Base-by-base conservation (phyloP, 2,329 filamentous ascomycete species). In the Ophiostoma perfectum region DNA sequence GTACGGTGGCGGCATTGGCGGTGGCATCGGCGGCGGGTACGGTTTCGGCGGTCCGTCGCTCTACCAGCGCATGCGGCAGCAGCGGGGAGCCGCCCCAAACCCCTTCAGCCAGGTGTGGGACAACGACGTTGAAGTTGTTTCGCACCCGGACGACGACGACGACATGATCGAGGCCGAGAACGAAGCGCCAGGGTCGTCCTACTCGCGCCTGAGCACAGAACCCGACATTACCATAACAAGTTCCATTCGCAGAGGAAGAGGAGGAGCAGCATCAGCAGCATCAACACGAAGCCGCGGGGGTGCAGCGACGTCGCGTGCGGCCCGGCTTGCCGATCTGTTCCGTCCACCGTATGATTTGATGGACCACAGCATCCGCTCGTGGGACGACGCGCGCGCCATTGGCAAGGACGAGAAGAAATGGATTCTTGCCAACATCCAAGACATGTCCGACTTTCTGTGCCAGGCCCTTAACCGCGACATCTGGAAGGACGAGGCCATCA, bases 351-450 rank as follows among this genome's bases (percentile, higher is more conserved):
- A 93, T 77, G 92, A 97, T 49, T 80, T 99, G 60, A 97, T 99
- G 81, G 88, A 87, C 36, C 86, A 86, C 45, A 78, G 92, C 44
- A 63, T 68, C 42, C 58, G 42, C 1, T 81, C 87, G n/a, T 97
- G 92, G 88, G 92, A 97, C 72, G 85, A 89, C 69, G 95, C 92
- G 14, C 87, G 95, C 67, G 86, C 93, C 16, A 84, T 93, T 73
- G 95, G 94, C 70, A 96, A 95, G 76, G 90, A 93, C 63, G 84
- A 89, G 41, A 88, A 92, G 81, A 97, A 96, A 78, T 99, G 95
- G 95, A 86, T 99, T 64, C 79, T 99, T 73, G 92, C 97, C 71
- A 98, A 99, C 76, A 88, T 99, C 16, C 95, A 99, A 78, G 93
- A 99, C 76, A 87, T 91, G 72, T 91, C 91, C 47, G 89, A 97